Evolutionary conservation across 139 green algal species (phyloP), one percentile per base, ranked within the genome.

Genomic region (Deuterostichococcus epilithicus): DNA sequence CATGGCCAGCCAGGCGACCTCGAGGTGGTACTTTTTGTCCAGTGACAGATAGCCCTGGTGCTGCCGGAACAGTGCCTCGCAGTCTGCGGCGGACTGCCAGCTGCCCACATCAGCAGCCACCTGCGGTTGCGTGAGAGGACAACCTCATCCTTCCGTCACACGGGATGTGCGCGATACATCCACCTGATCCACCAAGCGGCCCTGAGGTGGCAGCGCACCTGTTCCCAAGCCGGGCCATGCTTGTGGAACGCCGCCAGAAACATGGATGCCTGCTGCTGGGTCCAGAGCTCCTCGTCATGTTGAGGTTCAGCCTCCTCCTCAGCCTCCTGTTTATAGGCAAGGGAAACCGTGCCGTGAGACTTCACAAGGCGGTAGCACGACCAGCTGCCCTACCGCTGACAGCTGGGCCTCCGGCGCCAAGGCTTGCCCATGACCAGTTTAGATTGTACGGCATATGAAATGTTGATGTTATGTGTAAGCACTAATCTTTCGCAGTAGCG

Each of bases 1-100:
- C 74, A 85, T 81, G 37, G 77, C 82, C 34, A 86, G 42, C 68
- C 89, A 90, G 20, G 82, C 87, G 1, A 74, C 39, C 23, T 85
- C 81, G 1, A 84, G 63, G 32, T 81, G 80, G 2, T 77, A 71
- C 63, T 75, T 74, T 0, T 68, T 42, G 22, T 81, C 72, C 18
- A 92, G 76, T 28, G 75, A 76, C 30, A 93, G 73, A 44, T 91
- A 91, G 33, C 79, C 70, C 2, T 78, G 44, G 67, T 90, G 80
- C 63, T 83, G 70, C 34, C 66, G 69, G 34, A 74, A 78, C 42
- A 93, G 79, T 23, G 72, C 68, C 75, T 88, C 86, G 37, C 87
- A 90, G 0, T 73, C 68, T 34, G 38, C 68, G 25, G 68, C 68
- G 20, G 47, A 0, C 20, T 32, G 45, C 36, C 35, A 42, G 30